A percentile compares a stretch with the other conserved stretches of the same genome.
Conservation (phyloP, 768 basidiomycete genomes). For the Termitomyces sp. region DNA sequence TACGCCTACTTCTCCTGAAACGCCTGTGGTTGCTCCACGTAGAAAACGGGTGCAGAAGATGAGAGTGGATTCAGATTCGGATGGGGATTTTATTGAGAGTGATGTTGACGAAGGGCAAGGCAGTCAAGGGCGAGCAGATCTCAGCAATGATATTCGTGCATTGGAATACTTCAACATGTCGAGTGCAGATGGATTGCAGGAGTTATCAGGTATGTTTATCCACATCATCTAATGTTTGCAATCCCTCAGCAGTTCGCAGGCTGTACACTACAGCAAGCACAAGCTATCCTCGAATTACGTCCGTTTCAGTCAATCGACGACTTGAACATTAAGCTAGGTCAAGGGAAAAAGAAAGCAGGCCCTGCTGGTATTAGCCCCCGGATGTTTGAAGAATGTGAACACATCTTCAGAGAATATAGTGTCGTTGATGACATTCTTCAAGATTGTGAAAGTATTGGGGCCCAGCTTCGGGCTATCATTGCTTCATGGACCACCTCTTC, state of each 20-base stretch:
- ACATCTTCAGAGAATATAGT: slow-evolving; percentile 80
- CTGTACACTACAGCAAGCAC: slow-evolving; percentile 77
- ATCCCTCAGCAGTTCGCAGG: slow-evolving; percentile 34
- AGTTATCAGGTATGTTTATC: slow-evolving; percentile 58
- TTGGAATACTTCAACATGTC: slow-evolving; percentile 68
- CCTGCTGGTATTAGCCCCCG: slow-evolving; percentile 81
- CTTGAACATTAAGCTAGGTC: slow-evolving; percentile 67
- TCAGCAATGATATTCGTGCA: slow-evolving; percentile 43
- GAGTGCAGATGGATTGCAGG: slow-evolving; percentile 58
- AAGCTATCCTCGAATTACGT: slow-evolving; percentile 69
- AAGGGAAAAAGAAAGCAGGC: slow-evolving; percentile 84
- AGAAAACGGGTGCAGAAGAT: slow-evolving; percentile 53
- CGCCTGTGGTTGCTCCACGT: slow-evolving; percentile 37
- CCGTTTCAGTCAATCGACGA: slow-evolving; percentile 79
- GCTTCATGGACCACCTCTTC: slow-evolving; percentile 62
- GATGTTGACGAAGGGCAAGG: slow-evolving; percentile 34
- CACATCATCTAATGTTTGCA: background rate
- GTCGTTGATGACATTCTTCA: slow-evolving; percentile 86
- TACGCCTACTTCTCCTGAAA: slow-evolving; percentile 24
- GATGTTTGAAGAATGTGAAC: slow-evolving; percentile 86
- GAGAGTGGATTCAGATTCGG: slow-evolving; percentile 65
- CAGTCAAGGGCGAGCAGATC: slow-evolving; percentile 26
- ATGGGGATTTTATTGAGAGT: slow-evolving; percentile 45
- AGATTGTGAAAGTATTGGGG: slow-evolving; percentile 84
- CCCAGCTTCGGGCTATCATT: slow-evolving; percentile 66